Evolutionary conservation across 257 asterid species (phyloP).

Genomic region (Sherardia arvensis): DNA sequence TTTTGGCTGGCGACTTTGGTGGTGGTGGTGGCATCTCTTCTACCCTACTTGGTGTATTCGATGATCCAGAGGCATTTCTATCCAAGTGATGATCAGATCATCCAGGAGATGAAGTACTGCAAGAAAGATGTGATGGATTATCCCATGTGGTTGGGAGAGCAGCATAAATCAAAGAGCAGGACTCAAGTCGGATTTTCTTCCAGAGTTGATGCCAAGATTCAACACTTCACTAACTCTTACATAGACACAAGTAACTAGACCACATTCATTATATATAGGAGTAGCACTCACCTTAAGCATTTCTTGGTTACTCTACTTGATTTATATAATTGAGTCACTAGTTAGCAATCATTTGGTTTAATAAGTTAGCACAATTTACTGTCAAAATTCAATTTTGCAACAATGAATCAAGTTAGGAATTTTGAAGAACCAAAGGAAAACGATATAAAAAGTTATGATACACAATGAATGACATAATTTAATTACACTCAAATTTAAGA

Average conservation of each 20-base stretch:
- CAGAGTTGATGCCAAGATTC: constrained; percentile 55
- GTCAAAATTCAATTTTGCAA: too few relatives aligned
- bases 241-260: neutral
- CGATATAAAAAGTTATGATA: too few relatives aligned
- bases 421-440: too few relatives aligned
- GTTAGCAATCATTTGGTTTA: too few relatives aligned
- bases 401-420: too few relatives aligned
- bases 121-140: constrained; percentile 27
- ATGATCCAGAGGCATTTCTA: constrained; percentile 32
- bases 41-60: constrained; percentile 34
- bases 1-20: constrained; percentile 40
- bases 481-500: too few relatives aligned
- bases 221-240: constrained; percentile 32
- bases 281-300: too few relatives aligned
- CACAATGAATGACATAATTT: too few relatives aligned
- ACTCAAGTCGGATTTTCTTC: constrained; percentile 59
- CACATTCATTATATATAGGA: too few relatives aligned
- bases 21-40: constrained; percentile 26
- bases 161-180: constrained; percentile 35
- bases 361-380: too few relatives aligned
- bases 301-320: too few relatives aligned
- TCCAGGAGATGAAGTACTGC: constrained; percentile 40
- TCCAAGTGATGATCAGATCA: constrained; percentile 48
- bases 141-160: constrained; percentile 55
- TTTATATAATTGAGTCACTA: too few relatives aligned